Base-by-base conservation (phyloP, 345 rosid genomes). In the Gossypium bickii region DNA sequence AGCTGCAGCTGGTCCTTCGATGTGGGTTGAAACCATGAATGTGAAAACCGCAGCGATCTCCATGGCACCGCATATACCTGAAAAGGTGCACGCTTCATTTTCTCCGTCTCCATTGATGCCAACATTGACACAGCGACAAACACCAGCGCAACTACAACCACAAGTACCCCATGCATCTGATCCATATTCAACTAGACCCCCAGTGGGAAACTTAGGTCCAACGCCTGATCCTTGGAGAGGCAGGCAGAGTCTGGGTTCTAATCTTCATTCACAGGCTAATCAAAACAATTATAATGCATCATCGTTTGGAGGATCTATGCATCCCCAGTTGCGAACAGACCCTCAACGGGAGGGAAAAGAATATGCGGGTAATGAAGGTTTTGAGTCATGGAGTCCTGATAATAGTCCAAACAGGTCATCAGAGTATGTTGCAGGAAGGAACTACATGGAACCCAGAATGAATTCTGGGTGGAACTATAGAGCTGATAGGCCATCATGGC, bases 371-470 rank as follows among this genome's bases (percentile, higher is more conserved):
- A 69, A 78, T 73, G 83, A 78, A n/a, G 97, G 85, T 24, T 92
- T 77, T 55, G 97, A 92, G 78, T 92, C 98, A 2, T 92, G 97
- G 97, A 90, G 97, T 82, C 97, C 93, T 0, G 97, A 93, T 52
- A 78, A 86, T 75, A 93, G 97, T 76, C 97, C 89, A 47, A 80
- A 67, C 51, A 88, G 89, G 78, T 76, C 80, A 55, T 76, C 83
- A 1, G 85, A 73, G 18, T 75, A 79, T 73, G 73, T 55, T 69
- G 67, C 76, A 5, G 83, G 90, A 55, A 78, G 88, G 80, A 83
- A 62, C 53, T 73, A 78, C 44, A 68, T 11, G 20, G 87, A 79
- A 48, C 62, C 73, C 22, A 53, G 85, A 34, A 64, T 61, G 67
- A 80, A 78, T 62, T 44, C 78, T 0, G 84, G 84, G 12, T 75